Conservation (phyloP, 495 filamentous ascomycete genomes). For the Xylaria venustula region DNA sequence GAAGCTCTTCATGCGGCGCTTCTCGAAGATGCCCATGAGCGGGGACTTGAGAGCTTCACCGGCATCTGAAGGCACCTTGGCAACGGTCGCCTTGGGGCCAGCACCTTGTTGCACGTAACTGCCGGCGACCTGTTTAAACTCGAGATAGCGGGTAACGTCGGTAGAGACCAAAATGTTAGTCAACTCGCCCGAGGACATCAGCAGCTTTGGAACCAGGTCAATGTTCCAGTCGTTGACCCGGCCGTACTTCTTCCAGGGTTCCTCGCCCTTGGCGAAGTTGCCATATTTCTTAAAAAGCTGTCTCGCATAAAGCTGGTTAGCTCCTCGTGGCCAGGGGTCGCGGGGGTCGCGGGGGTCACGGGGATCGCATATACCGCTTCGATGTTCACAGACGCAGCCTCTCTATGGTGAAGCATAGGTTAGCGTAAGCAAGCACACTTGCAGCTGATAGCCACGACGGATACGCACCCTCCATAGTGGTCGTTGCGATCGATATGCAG, state of each 20-base stretch:
- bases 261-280: slow-evolving; percentile 74
- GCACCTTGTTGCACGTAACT: slow-evolving; percentile 92
- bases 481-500: slow-evolving; percentile 99
- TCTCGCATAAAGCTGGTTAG: slow-evolving; percentile 24
- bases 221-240: slow-evolving; percentile 99
- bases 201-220: slow-evolving; percentile 93
- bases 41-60: slow-evolving; percentile 87
- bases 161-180: slow-evolving; percentile 97
- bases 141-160: slow-evolving; percentile 94
- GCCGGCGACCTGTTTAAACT: slow-evolving; percentile 97
- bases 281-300: slow-evolving; percentile 95
- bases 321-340: slow-evolving; percentile 5
- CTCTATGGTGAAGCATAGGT: slow-evolving; percentile 52
- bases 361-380: slow-evolving; percentile 63
- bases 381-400: slow-evolving; percentile 92
- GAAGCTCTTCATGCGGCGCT: slow-evolving; percentile 94
- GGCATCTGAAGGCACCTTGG: slow-evolving; percentile 95
- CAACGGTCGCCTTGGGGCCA: slow-evolving; percentile 79
- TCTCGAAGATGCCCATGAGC: slow-evolving; percentile 96
- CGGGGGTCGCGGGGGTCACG: slow-evolving; percentile 15
- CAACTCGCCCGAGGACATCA: slow-evolving; percentile 98
- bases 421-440: slow-evolving; percentile 19
- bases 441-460: slow-evolving; percentile 1
- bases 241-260: slow-evolving; percentile 97
- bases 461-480: slow-evolving; percentile 91